phyloP scores from a whole-genome alignment of 352 stramenopile genomes.

The Phytophthora syringae region DNA sequence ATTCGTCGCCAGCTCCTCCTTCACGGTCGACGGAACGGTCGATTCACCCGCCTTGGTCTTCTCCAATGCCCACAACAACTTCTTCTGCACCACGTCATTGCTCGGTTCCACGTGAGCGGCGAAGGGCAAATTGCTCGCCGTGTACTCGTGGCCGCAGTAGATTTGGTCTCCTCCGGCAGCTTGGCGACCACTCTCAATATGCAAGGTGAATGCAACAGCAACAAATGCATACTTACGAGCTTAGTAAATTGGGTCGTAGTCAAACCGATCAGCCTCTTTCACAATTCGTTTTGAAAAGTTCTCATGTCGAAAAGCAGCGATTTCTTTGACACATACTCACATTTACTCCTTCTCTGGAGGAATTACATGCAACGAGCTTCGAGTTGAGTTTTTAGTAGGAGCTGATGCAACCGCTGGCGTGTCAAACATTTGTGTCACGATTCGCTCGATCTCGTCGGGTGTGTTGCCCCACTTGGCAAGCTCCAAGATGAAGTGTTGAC shows the following conservation, averaged over 20 bases:
- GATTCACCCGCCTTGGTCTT: slow-evolving; percentile 50
- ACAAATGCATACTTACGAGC: too few species aligned
- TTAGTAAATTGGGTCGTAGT: too few species aligned
- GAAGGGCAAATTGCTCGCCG: slow-evolving; percentile 89
- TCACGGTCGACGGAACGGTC: slow-evolving; percentile 91
- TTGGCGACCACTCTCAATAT: too few species aligned
- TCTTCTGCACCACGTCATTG: slow-evolving; percentile 75
- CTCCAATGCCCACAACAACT: slow-evolving; percentile 62
- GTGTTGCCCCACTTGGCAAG: slow-evolving; percentile 7
- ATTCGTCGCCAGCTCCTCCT: slow-evolving; percentile 76
- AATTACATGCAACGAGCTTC: background rate
- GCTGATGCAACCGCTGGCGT: background rate
- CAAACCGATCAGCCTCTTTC: too few species aligned
- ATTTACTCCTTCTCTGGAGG: background rate
- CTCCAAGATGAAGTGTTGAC: background rate
- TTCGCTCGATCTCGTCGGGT: slow-evolving; percentile 5
- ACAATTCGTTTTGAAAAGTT: too few species aligned
- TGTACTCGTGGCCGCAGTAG: slow-evolving; percentile 95
- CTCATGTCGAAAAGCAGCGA: too few species aligned
- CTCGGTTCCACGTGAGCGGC: slow-evolving; percentile 89
- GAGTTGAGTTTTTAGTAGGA: background rate
- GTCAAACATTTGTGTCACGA: slow-evolving; percentile 11
- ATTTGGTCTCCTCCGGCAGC: slow-evolving; percentile 76
- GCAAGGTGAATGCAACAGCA: too few species aligned
- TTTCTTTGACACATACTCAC: too few species aligned